Base-by-base conservation (phyloP, 2,329 filamentous ascomycete species). In the Calonectria fujianensis region DNA sequence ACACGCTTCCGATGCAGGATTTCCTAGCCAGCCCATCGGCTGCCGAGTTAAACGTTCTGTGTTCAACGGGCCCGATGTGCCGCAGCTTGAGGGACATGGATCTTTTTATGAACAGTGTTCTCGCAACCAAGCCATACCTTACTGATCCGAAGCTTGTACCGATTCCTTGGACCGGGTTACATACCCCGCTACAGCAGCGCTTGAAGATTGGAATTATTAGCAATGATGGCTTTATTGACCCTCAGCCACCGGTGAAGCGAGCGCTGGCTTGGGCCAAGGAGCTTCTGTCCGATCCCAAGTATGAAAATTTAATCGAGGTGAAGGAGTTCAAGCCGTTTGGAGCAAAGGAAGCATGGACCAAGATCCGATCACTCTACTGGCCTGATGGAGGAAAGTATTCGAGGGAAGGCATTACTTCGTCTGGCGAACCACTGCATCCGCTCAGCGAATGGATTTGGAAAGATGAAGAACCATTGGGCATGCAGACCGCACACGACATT, bases 151-250 rank as follows among this genome's bases (percentile, higher is more conserved):
- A 70, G 0, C 69, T 85, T 0, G 27, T 84, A 1, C 83, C 82
- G 0, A 70, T 84, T 4, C 81, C 81, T 0, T 85, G 83, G 83
- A 82, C 75, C 0, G 84, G 84, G 1, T 70, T 83, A 2, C 7
- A 50, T 0, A 75, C 76, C 61, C 80, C 2, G 1, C 51, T 73
- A 1, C 57, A 54, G 3, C 70, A 41, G 20, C 76, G 72, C 1
- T 74, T 87, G n/a, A 86, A 85, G 69, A 84, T 89, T 7, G 88
- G 88, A 1, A 83, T 89, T 70, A 83, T 86, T 70, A 78, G 78
- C 24, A 77, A 85, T 61, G 85, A 87, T 68, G 84, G 84, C 18
- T 80, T 82, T 59, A 83, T 86, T 29, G 74, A 82, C 14, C 85
- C 86, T 1, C 85, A 87, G 59, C 86, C 86, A 6, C 85, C 86